phyloP scores from a whole-genome alignment of 495 filamentous ascomycete genomes.

The Pseudoneurospora amorphoporcata region DNA sequence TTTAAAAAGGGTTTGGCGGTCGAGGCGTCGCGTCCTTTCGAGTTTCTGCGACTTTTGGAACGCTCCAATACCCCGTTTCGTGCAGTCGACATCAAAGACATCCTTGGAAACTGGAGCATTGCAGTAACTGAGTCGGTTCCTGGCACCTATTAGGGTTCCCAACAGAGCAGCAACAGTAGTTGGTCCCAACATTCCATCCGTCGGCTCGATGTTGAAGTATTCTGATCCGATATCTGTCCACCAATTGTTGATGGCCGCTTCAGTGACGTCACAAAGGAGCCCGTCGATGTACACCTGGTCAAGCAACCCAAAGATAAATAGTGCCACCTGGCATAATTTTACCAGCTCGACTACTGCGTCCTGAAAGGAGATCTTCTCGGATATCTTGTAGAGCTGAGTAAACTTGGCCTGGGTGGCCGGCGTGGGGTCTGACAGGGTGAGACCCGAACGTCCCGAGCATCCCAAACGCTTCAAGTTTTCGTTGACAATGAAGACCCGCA shows the following conservation, averaged over 20 bases:
- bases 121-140: slow-evolving; percentile 70
- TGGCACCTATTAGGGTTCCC: slow-evolving; percentile 78
- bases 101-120: slow-evolving; percentile 85
- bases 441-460: slow-evolving; percentile 79
- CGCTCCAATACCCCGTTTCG: slow-evolving; percentile 70
- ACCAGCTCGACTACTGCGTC: slow-evolving; percentile 78
- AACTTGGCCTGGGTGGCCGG: slow-evolving; percentile 85
- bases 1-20: slow-evolving; percentile 70
- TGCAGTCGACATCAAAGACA: slow-evolving; percentile 72
- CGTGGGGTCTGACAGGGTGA: slow-evolving; percentile 66
- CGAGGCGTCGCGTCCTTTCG: slow-evolving; percentile 62
- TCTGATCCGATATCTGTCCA: slow-evolving; percentile 92
- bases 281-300: slow-evolving; percentile 88
- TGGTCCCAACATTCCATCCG: slow-evolving; percentile 82
- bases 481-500: slow-evolving; percentile 85
- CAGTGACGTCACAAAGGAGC: slow-evolving; percentile 84
- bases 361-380: slow-evolving; percentile 66
- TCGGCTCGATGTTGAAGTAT: slow-evolving; percentile 81
- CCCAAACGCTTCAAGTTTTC: slow-evolving; percentile 87
- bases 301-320: slow-evolving; percentile 80
- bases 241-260: slow-evolving; percentile 86
- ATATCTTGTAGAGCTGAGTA: slow-evolving; percentile 76
- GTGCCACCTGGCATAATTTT: slow-evolving; percentile 81
- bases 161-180: slow-evolving; percentile 85
- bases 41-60: slow-evolving; percentile 89